Conservation (phyloP, 2,329 filamentous ascomycete genomes). For the Pseudogymnoascus sp. region DNA sequence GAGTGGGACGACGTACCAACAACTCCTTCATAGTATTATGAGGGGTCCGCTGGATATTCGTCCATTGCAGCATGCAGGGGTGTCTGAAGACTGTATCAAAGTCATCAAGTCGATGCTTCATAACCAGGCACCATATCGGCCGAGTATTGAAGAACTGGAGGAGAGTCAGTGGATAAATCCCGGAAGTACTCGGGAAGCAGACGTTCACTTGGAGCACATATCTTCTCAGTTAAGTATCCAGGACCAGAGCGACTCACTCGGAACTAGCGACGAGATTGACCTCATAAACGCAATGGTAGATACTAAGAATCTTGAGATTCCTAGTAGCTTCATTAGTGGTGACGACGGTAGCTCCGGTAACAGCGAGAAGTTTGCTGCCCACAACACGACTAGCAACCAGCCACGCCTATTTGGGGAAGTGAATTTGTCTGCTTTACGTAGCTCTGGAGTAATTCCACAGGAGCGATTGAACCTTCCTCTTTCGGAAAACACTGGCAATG, state of each 20-base stretch:
- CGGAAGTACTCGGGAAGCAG: slow-evolving; percentile 15
- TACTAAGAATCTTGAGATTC: slow-evolving; percentile 19
- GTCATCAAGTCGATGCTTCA: slow-evolving; percentile 74
- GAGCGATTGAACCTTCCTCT: slow-evolving; percentile 23
- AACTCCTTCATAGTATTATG: slow-evolving; percentile 83
- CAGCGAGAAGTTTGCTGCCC: neutral
- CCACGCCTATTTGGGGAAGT: slow-evolving; percentile 28
- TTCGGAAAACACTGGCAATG: slow-evolving; percentile 2
- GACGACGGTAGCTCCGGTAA: slow-evolving; percentile 11
- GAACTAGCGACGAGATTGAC: slow-evolving; percentile 18
- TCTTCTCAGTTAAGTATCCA: slow-evolving; percentile 26
- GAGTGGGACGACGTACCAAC: slow-evolving; percentile 64
- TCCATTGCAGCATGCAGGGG: slow-evolving; percentile 47
- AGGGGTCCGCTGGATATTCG: slow-evolving; percentile 58
- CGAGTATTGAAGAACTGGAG: slow-evolving; percentile 62
- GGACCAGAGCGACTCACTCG: slow-evolving; percentile 11
- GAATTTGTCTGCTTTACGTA: slow-evolving; percentile 22
- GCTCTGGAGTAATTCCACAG: slow-evolving; percentile 24
- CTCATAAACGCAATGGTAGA: slow-evolving; percentile 6
- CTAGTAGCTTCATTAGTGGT: slow-evolving; percentile 22
- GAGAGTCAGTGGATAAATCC: slow-evolving; percentile 62
- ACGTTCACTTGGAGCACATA: slow-evolving; percentile 19
- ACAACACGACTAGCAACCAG: slow-evolving; percentile 10
- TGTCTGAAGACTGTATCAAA: slow-evolving; percentile 62
- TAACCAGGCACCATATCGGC: slow-evolving; percentile 67